phyloP scores from a whole-genome alignment of 805 yeast species.

The Hanseniaspora lindneri region DNA sequence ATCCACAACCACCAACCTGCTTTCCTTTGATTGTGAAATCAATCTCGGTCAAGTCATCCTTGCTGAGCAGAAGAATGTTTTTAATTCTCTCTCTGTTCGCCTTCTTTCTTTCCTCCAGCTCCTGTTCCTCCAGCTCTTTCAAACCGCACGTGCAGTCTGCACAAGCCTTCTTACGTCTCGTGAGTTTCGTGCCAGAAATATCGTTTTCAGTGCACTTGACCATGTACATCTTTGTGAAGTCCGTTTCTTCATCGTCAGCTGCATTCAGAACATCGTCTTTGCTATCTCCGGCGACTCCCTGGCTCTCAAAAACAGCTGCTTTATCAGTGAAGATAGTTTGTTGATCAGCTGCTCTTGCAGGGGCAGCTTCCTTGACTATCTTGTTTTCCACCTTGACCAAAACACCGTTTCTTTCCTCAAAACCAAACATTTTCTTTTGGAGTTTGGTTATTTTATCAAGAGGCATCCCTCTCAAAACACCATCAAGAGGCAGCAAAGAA shows the following conservation, averaged over 20 bases:
- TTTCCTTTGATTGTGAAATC: constrained; percentile 96
- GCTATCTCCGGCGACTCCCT: neutral
- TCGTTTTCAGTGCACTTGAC: constrained; percentile 23
- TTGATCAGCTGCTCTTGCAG: neutral
- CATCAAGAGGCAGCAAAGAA: neutral
- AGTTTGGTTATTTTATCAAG: constrained; percentile 5
- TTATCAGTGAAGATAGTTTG: neutral
- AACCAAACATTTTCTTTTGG: constrained; percentile 15
- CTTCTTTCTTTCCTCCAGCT: constrained; percentile 29
- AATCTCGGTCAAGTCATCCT: constrained; percentile 71
- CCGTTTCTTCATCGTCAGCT: constrained; percentile 26
- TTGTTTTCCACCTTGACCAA: constrained; percentile 12
- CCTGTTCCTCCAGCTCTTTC: constrained; percentile 71
- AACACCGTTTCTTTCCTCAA: neutral
- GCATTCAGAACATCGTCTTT: constrained; percentile 19
- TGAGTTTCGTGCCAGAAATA: constrained; percentile 26
- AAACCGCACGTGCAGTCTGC: constrained; percentile 97
- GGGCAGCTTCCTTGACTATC: neutral
- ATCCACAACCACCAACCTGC: constrained; percentile 87
- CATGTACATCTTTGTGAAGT: constrained; percentile 15
- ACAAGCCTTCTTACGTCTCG: constrained; percentile 66
- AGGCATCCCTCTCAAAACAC: constrained; percentile 4
- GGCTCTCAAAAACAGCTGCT: neutral
- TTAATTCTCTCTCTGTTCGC: constrained; percentile 34
- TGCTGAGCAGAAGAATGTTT: constrained; percentile 39